A percentile compares a stretch with the other conserved stretches of the same genome.
Conservation (phyloP, 495 filamentous ascomycete genomes). For the Talaromyces trachyspermus region DNA sequence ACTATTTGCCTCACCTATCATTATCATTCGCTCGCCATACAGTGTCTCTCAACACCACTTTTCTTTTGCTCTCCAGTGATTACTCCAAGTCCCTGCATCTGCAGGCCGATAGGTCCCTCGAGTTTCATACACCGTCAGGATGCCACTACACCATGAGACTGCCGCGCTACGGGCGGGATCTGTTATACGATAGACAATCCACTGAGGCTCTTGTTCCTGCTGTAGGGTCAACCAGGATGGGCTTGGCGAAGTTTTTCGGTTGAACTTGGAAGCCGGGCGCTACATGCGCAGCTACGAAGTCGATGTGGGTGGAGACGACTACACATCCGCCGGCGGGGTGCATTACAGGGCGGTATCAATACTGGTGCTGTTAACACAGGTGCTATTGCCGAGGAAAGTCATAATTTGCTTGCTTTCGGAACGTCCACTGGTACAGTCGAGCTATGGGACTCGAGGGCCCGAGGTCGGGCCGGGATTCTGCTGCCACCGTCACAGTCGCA, state of each 20-base stretch:
- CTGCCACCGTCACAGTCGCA: slow-evolving; percentile 35
- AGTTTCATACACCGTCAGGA: slow-evolving; percentile 88
- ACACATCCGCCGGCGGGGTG: slow-evolving; percentile 53
- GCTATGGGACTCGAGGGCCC: slow-evolving; percentile 85
- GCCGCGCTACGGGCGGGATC: slow-evolving; percentile 85
- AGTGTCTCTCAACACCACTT: slow-evolving; percentile 86
- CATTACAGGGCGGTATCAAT: slow-evolving; percentile 75
- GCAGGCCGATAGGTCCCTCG: slow-evolving; percentile 81
- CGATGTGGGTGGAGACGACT: slow-evolving; percentile 79
- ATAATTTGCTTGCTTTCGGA: slow-evolving; percentile 88
- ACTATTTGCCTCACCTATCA: slow-evolving; percentile 87
- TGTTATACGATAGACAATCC: slow-evolving; percentile 75
- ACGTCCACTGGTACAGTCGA: slow-evolving; percentile 95
- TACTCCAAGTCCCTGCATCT: slow-evolving; percentile 94
- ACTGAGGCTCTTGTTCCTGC: slow-evolving; percentile 83
- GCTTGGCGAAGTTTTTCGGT: slow-evolving; percentile 80
- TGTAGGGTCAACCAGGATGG: slow-evolving; percentile 83
- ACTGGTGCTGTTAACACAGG: slow-evolving; percentile 83
- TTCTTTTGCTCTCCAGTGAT: slow-evolving; percentile 83
- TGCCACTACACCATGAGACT: slow-evolving; percentile 82
- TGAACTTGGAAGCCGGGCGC: slow-evolving; percentile 84
- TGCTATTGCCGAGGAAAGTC: slow-evolving; percentile 81
- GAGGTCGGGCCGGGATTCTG: slow-evolving; percentile 73
- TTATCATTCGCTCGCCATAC: slow-evolving; percentile 92
- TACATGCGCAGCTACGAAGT: slow-evolving; percentile 78